Evolutionary conservation across 495 filamentous ascomycete species (phyloP).

Genomic region (Penicillium bovifimosum): DNA sequence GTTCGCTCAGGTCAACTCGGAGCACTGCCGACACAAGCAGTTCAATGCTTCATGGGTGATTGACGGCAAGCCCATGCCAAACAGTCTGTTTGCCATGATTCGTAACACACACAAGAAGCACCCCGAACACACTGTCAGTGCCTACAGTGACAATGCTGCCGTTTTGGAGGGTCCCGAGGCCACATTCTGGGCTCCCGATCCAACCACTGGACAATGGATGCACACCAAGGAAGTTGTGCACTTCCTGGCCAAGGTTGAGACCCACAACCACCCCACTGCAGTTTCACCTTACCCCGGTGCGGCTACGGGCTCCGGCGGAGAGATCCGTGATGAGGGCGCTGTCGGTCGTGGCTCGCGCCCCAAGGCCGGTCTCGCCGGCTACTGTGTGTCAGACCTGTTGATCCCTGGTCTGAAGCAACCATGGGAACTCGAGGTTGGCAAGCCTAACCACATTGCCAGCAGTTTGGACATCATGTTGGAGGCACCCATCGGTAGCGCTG

Average conservation of each 20-base stretch:
- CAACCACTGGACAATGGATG: conserved; percentile 80
- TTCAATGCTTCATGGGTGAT: conserved; percentile 99
- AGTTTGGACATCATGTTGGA: conserved; percentile 95
- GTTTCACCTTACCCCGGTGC: conserved; percentile 81
- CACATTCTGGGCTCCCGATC: conserved; percentile 78
- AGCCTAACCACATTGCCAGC: conserved; percentile 85
- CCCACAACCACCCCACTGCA: conserved; percentile 95
- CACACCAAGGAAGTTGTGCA: conserved; percentile 83
- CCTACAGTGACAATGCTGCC: conserved; percentile 96
- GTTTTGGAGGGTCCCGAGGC: conserved; percentile 74
- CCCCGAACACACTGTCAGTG: conserved; percentile 77
- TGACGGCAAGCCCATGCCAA: conserved; percentile 71
- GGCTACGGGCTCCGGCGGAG: conserved; percentile 91
- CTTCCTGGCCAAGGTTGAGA: conserved; percentile 91
- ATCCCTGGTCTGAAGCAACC: conserved; percentile 76
- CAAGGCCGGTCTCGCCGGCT: conserved; percentile 88
- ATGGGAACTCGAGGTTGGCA: conserved; percentile 90
- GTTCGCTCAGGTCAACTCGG: conserved; percentile 87
- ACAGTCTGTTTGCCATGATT: conserved; percentile 91
- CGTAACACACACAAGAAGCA: conserved; percentile 80
- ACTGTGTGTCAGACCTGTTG: conserved; percentile 86
- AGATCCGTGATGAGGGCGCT: conserved; percentile 91
- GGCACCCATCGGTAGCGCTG: conserved; percentile 87
- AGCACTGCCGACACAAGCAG: conserved; percentile 65
- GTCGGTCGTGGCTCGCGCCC: conserved; percentile 89